These are phyloP conservation scores for Mortierella sp. DNA, from an alignment of 371 early-diverging fungal genomes.

Conservation along the genomic window DNA sequence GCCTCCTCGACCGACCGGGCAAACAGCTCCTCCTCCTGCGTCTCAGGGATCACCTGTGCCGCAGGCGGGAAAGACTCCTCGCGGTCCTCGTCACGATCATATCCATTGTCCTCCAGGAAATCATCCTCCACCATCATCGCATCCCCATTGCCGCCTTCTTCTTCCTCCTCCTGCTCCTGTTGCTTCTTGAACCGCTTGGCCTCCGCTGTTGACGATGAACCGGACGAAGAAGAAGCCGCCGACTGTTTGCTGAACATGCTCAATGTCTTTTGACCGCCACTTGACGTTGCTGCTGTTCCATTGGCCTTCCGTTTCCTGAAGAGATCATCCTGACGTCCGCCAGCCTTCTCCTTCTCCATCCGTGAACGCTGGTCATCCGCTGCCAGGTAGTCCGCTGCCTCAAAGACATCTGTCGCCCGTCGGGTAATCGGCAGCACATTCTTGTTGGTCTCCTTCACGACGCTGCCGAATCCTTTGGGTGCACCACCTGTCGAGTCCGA, in stretches of 20 bases:
- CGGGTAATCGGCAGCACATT: constrained; percentile 27
- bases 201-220: constrained; percentile 9
- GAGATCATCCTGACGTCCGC: constrained; percentile 35
- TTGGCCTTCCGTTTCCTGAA: constrained; percentile 53
- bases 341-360: constrained; percentile 22
- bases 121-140: constrained; percentile 51
- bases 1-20: constrained; percentile 44
- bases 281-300: background rate
- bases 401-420: constrained; percentile 48
- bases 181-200: constrained; percentile 40
- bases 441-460: constrained; percentile 24
- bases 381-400: constrained; percentile 36
- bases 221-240: background rate
- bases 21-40: constrained; percentile 36
- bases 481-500: background rate
- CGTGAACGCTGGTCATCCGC: constrained; percentile 43
- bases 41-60: constrained; percentile 35
- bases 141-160: constrained; percentile 16
- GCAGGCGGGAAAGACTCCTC: constrained; percentile 24
- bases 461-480: constrained; percentile 31
- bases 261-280: constrained; percentile 31
- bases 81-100: constrained; percentile 13
- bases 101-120: constrained; percentile 35
- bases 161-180: constrained; percentile 15
- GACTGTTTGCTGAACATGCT: constrained; percentile 30